These are phyloP conservation scores for Hordeum pubiflorum DNA, from an alignment of 202 grass and related monocot species.

Conservation along the genomic window DNA sequence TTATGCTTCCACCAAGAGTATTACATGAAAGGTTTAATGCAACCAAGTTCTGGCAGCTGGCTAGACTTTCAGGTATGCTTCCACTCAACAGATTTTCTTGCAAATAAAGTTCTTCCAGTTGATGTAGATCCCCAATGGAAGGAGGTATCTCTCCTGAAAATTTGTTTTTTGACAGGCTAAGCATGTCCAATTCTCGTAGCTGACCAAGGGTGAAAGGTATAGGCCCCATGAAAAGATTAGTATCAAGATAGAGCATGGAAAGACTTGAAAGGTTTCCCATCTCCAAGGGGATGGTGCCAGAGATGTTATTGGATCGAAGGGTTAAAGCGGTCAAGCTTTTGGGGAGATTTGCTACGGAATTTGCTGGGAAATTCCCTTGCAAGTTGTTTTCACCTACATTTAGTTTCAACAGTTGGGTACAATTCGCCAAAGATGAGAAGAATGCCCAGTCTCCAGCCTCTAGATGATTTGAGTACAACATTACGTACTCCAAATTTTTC, in stretches of 20 bases:
- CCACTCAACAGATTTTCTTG: not conserved
- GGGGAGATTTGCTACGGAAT: constrained; percentile 13
- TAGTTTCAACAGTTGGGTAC: not conserved
- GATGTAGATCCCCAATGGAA: not conserved
- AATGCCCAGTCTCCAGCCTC: not conserved
- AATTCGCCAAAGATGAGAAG: not conserved
- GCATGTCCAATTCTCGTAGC: not conserved
- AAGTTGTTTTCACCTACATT: not conserved
- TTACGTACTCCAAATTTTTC: not conserved
- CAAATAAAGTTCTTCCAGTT: not conserved
- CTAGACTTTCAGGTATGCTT: not conserved
- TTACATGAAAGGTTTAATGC: constrained; percentile 23
- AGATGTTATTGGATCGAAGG: constrained; percentile 19
- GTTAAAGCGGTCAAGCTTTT: not conserved
- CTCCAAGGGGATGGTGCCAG: not conserved
- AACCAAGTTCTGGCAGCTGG: not conserved
- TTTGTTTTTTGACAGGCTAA: constrained; percentile 18
- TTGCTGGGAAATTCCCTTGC: not conserved
- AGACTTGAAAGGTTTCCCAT: not conserved
- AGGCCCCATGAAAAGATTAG: constrained; percentile 2
- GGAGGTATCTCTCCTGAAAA: not conserved
- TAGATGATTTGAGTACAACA: constrained; percentile 9
- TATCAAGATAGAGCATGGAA: not conserved
- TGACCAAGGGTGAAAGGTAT: constrained; percentile 25
- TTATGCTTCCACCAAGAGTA: constrained; percentile 24